Percentiles rank a stretch among this genome's conserved stretches.
These are phyloP conservation scores for Cercophora scortea DNA, from an alignment of 495 filamentous ascomycete genomes.

Conservation along the genomic window DNA sequence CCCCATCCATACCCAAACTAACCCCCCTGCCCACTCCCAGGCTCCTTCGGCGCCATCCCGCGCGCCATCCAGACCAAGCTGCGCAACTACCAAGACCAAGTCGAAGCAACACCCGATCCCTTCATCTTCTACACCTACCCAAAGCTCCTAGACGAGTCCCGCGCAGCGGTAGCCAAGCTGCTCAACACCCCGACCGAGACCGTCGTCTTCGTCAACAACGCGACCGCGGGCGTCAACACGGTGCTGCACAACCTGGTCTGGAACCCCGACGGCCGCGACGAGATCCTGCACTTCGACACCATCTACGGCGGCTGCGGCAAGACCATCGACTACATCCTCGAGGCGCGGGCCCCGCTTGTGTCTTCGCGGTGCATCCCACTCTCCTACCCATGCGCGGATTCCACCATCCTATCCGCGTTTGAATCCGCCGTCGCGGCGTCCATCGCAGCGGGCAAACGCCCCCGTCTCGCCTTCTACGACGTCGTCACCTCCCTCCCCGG, in stretches of 20 bases:
- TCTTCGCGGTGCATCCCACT: constrained; percentile 29
- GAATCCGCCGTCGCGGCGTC: constrained; percentile 35
- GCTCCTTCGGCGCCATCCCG: constrained; percentile 76
- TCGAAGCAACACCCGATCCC: constrained; percentile 59
- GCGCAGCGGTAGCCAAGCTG: constrained; percentile 53
- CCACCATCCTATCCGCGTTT: constrained; percentile 48
- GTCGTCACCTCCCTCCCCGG: constrained; percentile 69
- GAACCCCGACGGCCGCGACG: constrained; percentile 43
- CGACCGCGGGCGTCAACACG: constrained; percentile 72
- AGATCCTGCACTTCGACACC: constrained; percentile 62
- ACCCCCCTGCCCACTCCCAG: constrained; percentile 18
- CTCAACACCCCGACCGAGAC: constrained; percentile 55
- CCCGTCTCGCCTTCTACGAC: constrained; percentile 67
- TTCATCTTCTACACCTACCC: constrained; percentile 63
- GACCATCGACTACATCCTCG: constrained; percentile 58
- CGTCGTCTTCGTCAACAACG: constrained; percentile 73
- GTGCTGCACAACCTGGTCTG: constrained; percentile 65
- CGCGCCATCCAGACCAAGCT: constrained; percentile 48
- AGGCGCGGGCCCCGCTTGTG: constrained; percentile 36
- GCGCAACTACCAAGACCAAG: constrained; percentile 46
- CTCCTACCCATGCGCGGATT: constrained; percentile 52
- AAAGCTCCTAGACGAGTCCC: constrained; percentile 51
- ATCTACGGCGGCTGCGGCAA: constrained; percentile 73
- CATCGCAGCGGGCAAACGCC: constrained; percentile 33
- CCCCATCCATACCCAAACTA: not conserved